phyloP scores from a whole-genome alignment of 1,284 basidiomycete species.

The Earliella scabrosa region DNA sequence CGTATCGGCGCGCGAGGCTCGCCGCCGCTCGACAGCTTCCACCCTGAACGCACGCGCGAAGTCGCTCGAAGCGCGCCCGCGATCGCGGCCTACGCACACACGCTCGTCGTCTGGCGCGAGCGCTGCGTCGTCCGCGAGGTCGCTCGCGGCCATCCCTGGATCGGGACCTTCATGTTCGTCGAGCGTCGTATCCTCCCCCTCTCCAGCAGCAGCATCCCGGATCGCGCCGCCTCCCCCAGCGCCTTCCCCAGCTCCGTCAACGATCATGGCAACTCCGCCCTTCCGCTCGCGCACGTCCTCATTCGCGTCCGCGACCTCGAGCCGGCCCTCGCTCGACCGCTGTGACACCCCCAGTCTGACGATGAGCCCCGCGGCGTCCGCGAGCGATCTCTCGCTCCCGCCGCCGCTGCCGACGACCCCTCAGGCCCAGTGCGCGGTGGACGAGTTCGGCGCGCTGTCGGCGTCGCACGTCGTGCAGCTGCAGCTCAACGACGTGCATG shows the following conservation, averaged over 20 bases:
- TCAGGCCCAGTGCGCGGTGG: neutral
- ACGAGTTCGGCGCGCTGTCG: slow-evolving; percentile 12
- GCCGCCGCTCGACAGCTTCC: slow-evolving; percentile 19
- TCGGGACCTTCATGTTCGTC: neutral
- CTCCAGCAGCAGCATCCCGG: neutral
- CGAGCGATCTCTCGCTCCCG: slow-evolving; percentile 13
- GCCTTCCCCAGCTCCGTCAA: no score
- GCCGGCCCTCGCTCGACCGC: slow-evolving; percentile 7
- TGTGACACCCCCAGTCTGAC: slow-evolving; percentile 25
- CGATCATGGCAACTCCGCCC: slow-evolving; percentile 1
- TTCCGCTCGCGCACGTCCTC: slow-evolving; percentile 19
- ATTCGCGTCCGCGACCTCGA: slow-evolving; percentile 17
- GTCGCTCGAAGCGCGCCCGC: slow-evolving; percentile 4
- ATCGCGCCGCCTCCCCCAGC: neutral
- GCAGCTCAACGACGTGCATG: neutral
- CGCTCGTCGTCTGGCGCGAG: slow-evolving; percentile 7
- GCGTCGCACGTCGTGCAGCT: neutral
- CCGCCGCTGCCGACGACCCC: slow-evolving; percentile 1
- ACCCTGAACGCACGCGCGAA: slow-evolving; percentile 1
- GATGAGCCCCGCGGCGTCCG: slow-evolving; percentile 21
- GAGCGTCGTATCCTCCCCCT: no score
- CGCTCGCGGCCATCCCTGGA: neutral
- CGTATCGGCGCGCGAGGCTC: slow-evolving; percentile 38
- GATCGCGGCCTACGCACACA: neutral
- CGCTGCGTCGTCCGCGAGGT: neutral